Base-by-base conservation (phyloP, 2,329 filamentous ascomycete species). In the Colletotrichum sp. region DNA sequence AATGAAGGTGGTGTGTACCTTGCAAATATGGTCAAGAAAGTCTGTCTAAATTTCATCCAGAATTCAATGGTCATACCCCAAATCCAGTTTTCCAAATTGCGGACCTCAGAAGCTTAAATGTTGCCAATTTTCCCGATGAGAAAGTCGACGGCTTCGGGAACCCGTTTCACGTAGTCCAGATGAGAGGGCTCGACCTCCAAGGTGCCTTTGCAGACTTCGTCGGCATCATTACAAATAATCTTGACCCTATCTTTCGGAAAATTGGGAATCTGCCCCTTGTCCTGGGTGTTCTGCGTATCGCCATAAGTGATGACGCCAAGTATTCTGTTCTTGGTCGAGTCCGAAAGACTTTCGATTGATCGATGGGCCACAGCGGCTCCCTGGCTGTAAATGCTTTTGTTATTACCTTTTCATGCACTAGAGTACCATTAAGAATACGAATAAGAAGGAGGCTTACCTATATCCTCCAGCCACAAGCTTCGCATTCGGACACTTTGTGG, bases 211-310 rank as follows among this genome's bases (percentile, higher is more conserved):
- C 86, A 87, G 68, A 86, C 81, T 26, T 81, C 78, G 76, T 87
- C 85, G 63, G 83, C 83, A 9, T 75, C 21, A 75, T 86, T 87
- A 80, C 85, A 87, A 80, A 86, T 86, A 75, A 86, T 82, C 49
- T 83, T 80, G 55, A 83, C 83, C 78, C 82, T 81, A 63, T 83
- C 81, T 13, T 78, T 67, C 18, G 84, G 82, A 78, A 82, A 86
- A 24, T 81, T 81, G 52, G 77, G 78, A 67, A 87, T 85, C 39
- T 81, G 81, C 26, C 81, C 84, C 24, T 81, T 78, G 77, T 86
- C 84, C 66, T 86, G 82, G 18, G 13, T 39, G 55, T 76, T 79
- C 72, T 79, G 75, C 7, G 80, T 79, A 57, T 81, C 80, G 18
- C 80, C 80, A 52, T 78, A 81, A 4, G 78, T 79, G 28, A 81